phyloP scores from a whole-genome alignment of 768 basidiomycete species.

The Tubosaeta sp. region DNA sequence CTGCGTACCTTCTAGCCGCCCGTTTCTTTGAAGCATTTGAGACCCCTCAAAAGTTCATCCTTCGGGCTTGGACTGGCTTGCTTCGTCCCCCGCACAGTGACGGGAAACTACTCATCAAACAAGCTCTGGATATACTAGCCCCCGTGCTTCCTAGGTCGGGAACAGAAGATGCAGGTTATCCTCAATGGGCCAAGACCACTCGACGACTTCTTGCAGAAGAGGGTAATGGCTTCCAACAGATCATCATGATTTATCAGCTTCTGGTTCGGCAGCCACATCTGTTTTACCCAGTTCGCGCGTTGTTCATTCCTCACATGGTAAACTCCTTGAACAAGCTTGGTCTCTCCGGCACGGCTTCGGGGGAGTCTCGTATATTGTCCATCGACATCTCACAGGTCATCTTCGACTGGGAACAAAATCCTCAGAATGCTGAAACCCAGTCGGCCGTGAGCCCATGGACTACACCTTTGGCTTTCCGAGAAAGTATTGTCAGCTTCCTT shows the following conservation, averaged over 20 bases:
- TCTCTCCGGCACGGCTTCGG: conserved; percentile 62
- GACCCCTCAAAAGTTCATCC: conserved; percentile 85
- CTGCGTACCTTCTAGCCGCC: conserved; percentile 85
- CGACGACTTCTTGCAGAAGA: conserved; percentile 87
- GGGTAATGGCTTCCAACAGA: conserved; percentile 61
- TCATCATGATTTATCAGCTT: conserved; percentile 84
- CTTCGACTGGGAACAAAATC: conserved; percentile 87
- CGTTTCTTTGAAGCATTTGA: conserved; percentile 89
- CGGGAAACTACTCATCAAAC: conserved; percentile 67
- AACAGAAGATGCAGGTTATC: conserved; percentile 53
- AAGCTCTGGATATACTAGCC: conserved; percentile 83
- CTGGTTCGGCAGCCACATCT: conserved; percentile 87
- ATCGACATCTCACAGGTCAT: conserved; percentile 91
- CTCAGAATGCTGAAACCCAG: conserved; percentile 26
- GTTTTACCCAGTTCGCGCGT: conserved; percentile 88
- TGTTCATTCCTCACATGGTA: conserved; percentile 93
- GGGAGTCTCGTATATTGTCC: conserved; percentile 81
- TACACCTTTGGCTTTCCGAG: conserved; percentile 75
- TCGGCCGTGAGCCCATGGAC: conserved; percentile 48
- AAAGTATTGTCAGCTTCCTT: conserved; percentile 92
- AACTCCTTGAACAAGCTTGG: conserved; percentile 86
- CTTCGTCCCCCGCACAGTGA: conserved; percentile 81
- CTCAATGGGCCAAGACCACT: conserved; percentile 83
- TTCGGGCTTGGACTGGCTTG: conserved; percentile 87
- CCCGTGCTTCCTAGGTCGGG: conserved; percentile 71